A percentile compares a stretch with the other conserved stretches of the same genome.
Conservation (phyloP, 176 grass and related monocot genomes). For the Thalia dealbata region DNA sequence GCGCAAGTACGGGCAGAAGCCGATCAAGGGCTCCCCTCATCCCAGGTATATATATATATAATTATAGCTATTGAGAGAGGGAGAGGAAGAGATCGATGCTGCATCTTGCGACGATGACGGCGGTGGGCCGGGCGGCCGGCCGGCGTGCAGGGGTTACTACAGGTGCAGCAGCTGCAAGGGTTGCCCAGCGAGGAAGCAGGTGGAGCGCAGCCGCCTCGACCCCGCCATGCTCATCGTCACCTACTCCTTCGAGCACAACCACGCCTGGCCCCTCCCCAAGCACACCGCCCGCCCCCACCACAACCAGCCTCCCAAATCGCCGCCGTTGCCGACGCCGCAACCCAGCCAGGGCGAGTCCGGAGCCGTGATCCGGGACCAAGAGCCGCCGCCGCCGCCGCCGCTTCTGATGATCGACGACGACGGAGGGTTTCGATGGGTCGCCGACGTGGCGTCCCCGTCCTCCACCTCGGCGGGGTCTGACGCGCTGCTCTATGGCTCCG, state of each 20-base stretch:
- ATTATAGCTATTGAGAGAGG: no score
- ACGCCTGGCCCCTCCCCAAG: neutral
- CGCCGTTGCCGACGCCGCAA: no score
- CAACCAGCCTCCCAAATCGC: neutral
- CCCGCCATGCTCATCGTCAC: constrained; percentile 5
- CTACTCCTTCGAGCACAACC: constrained; percentile 9
- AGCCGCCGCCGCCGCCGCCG: neutral
- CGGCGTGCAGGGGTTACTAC: constrained; percentile 22
- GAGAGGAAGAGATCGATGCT: no score
- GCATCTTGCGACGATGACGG: no score
- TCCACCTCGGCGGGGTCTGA: neutral
- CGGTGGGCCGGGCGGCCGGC: no score
- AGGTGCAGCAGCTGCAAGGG: constrained; percentile 28
- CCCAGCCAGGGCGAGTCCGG: neutral
- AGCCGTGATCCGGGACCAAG: neutral
- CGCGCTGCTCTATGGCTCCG: neutral
- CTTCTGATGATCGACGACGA: neutral
- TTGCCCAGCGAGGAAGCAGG: constrained; percentile 27
- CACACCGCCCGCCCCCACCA: neutral
- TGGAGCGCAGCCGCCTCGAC: constrained; percentile 17
- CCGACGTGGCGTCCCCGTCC: constrained; percentile 26
- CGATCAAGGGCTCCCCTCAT: constrained; percentile 86
- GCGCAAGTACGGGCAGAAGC: constrained; percentile 97
- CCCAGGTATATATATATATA: no score
- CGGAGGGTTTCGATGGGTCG: constrained; percentile 1